These are phyloP conservation scores for Aphanomyces astaci DNA, from an alignment of 352 stramenopile genomes.

Conservation along the genomic window DNA sequence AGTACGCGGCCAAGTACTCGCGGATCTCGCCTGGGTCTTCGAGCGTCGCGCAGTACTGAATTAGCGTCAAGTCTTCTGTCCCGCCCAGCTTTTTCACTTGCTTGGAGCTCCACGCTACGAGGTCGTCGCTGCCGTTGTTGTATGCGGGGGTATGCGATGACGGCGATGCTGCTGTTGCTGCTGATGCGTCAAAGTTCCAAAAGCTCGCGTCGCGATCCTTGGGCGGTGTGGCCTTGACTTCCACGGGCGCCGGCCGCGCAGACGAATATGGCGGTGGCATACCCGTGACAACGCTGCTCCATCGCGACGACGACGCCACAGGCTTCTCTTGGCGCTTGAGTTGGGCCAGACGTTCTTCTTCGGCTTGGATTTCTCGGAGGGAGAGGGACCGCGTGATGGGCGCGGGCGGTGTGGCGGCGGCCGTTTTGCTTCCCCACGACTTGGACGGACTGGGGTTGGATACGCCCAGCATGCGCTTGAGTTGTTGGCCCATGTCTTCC, in stretches of 20 bases:
- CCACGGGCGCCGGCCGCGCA: neutral
- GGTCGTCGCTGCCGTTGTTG: slow-evolving; percentile 33
- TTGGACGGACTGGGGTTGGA: slow-evolving; percentile 14
- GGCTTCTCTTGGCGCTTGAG: slow-evolving; percentile 31
- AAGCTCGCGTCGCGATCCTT: slow-evolving; percentile 67
- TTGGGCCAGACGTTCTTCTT: slow-evolving; percentile 71
- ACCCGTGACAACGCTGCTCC: slow-evolving; percentile 78
- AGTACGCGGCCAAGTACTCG: slow-evolving; percentile 93
- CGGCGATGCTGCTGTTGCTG: slow-evolving; percentile 28
- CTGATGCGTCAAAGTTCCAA: slow-evolving; percentile 70
- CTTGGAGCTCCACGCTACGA: slow-evolving; percentile 73
- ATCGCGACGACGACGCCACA: slow-evolving; percentile 45
- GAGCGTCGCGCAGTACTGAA: slow-evolving; percentile 93
- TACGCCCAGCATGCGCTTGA: slow-evolving; percentile 86
- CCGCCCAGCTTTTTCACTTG: slow-evolving; percentile 69
- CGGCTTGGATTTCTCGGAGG: slow-evolving; percentile 69
- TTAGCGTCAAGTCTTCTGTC: slow-evolving; percentile 73
- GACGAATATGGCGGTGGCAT: slow-evolving; percentile 29
- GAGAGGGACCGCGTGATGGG: slow-evolving; percentile 46
- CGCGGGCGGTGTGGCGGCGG: slow-evolving; percentile 30
- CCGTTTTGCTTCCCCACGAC: slow-evolving; percentile 3
- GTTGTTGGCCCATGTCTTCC: slow-evolving; percentile 70
- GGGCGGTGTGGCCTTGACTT: slow-evolving; percentile 26
- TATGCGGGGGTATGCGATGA: slow-evolving; percentile 12
- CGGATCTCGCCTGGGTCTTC: slow-evolving; percentile 91